A percentile compares a stretch with the other conserved stretches of the same genome.
These are phyloP conservation scores for Ceratocystis cubensis DNA, from an alignment of 2,329 filamentous ascomycete species.

Conservation along the genomic window DNA sequence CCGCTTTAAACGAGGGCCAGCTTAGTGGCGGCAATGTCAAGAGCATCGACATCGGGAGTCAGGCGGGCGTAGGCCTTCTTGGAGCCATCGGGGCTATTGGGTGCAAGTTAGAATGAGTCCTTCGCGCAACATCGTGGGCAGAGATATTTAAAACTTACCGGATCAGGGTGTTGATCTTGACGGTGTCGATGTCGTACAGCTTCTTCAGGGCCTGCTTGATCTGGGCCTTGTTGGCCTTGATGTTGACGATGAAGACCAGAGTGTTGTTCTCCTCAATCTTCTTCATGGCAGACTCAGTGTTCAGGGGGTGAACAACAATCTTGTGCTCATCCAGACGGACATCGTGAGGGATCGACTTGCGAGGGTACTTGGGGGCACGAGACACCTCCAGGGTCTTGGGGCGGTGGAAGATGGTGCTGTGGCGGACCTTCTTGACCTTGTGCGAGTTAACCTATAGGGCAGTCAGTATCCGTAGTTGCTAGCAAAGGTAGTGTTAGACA, in stretches of 20 bases:
- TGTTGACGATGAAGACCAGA: conserved; percentile 90
- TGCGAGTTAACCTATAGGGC: conserved; percentile 42
- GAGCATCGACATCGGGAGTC: conserved; percentile 90
- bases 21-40: conserved; percentile 99
- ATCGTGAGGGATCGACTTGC: conserved; percentile 82
- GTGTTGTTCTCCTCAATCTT: conserved; percentile 99
- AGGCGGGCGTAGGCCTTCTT: conserved; percentile 99
- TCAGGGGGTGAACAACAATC: conserved; percentile 94
- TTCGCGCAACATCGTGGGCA: not conserved
- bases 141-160: conserved; percentile 46
- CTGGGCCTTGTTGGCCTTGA: conserved; percentile 99
- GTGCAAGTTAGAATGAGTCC: not conserved
- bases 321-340: conserved; percentile 95
- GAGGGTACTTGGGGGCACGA: conserved; percentile 87
- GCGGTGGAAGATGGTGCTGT: conserved; percentile 88
- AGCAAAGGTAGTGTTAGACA: not conserved
- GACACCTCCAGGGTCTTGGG: conserved; percentile 93
- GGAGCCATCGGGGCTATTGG: conserved; percentile 68
- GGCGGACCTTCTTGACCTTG: conserved; percentile 87
- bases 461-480: conserved; percentile 2
- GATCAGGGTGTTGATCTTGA: conserved; percentile 99
- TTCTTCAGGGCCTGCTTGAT: conserved; percentile 98
- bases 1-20: conserved; percentile 78
- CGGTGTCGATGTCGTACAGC: conserved; percentile 93
- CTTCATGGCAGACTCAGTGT: conserved; percentile 99